These are phyloP conservation scores for Crassisporium funariophilum DNA, from an alignment of 768 basidiomycete species.

Conservation along the genomic window DNA sequence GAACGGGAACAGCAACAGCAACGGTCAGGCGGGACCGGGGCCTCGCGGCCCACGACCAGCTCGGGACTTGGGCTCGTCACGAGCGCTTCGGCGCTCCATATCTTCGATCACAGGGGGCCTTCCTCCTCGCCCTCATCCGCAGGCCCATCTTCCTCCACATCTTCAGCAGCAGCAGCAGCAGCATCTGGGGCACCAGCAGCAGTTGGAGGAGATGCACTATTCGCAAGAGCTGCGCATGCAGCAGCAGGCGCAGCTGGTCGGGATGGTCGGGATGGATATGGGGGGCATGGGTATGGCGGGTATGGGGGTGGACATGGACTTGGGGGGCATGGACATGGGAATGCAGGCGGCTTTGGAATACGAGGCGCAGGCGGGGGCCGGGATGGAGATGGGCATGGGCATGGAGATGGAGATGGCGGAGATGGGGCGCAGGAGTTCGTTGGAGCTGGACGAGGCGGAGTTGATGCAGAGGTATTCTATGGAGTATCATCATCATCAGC, in stretches of 20 bases:
- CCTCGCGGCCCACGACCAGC: constrained; percentile 46
- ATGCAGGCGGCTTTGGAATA: too few relatives aligned
- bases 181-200: background rate
- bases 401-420: background rate
- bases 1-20: constrained; percentile 26
- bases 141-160: constrained; percentile 6
- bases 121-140: background rate
- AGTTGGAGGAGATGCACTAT: constrained; percentile 30
- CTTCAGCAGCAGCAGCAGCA: constrained; percentile 4
- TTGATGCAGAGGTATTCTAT: constrained; percentile 3
- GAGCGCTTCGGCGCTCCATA: constrained; percentile 48
- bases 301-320: constrained; percentile 35
- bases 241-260: constrained; percentile 38
- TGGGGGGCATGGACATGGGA: constrained; percentile 12
- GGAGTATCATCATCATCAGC: constrained; percentile 3
- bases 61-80: constrained; percentile 46
- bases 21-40: constrained; percentile 10
- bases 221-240: constrained; percentile 51
- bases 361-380: too few relatives aligned
- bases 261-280: background rate
- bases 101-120: constrained; percentile 44
- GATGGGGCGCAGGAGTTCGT: constrained; percentile 1
- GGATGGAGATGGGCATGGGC: background rate
- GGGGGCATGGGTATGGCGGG: background rate
- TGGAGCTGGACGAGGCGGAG: constrained; percentile 14